Conservation (phyloP, 1,284 basidiomycete species). For the Leccinum subspadiceum region DNA sequence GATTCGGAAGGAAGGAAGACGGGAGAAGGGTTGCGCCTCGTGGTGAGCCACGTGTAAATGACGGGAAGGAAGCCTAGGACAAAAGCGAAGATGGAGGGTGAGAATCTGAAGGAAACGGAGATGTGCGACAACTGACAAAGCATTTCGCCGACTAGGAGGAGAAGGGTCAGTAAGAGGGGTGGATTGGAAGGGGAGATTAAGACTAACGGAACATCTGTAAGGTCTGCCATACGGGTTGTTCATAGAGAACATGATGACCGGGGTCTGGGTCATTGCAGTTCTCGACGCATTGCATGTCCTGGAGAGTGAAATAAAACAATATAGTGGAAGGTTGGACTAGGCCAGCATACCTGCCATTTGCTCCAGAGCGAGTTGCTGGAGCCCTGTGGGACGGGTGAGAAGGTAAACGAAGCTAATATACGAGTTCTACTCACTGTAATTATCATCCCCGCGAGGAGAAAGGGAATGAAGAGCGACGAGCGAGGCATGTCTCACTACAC, state of each 20-base stretch:
- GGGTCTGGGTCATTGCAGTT: constrained; percentile 69
- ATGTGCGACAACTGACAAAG: constrained; percentile 61
- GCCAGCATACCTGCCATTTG: constrained; percentile 67
- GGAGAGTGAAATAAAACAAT: constrained; percentile 11
- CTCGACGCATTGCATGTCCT: constrained; percentile 96
- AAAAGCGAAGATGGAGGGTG: constrained; percentile 22
- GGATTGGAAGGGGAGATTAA: constrained; percentile 16
- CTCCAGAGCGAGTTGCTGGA: constrained; percentile 78
- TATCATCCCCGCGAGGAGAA: constrained; percentile 76
- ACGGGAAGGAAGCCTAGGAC: constrained; percentile 78
- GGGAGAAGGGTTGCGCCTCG: constrained; percentile 45
- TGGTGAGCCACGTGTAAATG: constrained; percentile 62
- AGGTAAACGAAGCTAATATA: neutral
- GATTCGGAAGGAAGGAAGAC: constrained; percentile 58
- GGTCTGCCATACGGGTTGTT: constrained; percentile 93
- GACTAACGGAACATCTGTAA: constrained; percentile 88
- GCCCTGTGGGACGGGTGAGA: constrained; percentile 44
- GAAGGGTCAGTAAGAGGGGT: constrained; percentile 28
- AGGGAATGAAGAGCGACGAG: constrained; percentile 45
- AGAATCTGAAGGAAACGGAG: constrained; percentile 25
- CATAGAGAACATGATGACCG: constrained; percentile 66
- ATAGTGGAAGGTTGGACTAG: neutral
- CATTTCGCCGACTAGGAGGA: constrained; percentile 80
- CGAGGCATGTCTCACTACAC: constrained; percentile 40
- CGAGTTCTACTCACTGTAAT: constrained; percentile 52